These are phyloP conservation scores for Mortierella sp. DNA, from an alignment of 371 early-diverging fungal species.

Conservation along the genomic window DNA sequence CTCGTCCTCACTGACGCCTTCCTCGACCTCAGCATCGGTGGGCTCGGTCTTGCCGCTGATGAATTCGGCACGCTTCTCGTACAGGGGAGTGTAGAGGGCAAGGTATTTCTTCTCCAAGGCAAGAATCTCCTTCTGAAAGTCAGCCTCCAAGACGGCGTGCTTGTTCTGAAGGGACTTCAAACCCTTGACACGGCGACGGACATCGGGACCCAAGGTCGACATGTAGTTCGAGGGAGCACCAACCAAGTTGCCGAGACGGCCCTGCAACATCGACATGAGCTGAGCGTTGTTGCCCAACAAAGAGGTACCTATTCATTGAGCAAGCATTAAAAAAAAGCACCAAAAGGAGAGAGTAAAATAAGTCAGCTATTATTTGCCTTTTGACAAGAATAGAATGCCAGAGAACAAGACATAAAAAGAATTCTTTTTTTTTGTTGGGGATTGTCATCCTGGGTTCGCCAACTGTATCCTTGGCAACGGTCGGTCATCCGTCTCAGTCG, in stretches of 20 bases:
- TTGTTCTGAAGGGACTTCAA: conserved; percentile 85
- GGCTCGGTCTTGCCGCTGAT: conserved; percentile 86
- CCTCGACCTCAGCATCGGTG: conserved; percentile 82
- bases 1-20: conserved; percentile 71
- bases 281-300: conserved; percentile 64
- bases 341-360: neutral
- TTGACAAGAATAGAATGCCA: conserved; percentile 20
- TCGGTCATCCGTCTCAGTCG: neutral
- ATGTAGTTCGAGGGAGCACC: conserved; percentile 91
- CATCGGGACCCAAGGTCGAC: conserved; percentile 79
- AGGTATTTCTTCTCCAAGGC: conserved; percentile 94
- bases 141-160: conserved; percentile 81
- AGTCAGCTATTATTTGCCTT: neutral
- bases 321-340: neutral
- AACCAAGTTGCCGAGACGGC: conserved; percentile 81
- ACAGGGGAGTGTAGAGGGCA: conserved; percentile 83
- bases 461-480: neutral
- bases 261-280: conserved; percentile 75
- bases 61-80: conserved; percentile 83
- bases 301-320: conserved; percentile 21
- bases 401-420: neutral
- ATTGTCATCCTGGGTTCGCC: neutral
- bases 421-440: conserved; percentile 40
- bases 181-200: conserved; percentile 84
- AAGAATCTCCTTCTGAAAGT: conserved; percentile 89